Conservation (phyloP, 768 basidiomycete species). For the Lactarius indigo region DNA sequence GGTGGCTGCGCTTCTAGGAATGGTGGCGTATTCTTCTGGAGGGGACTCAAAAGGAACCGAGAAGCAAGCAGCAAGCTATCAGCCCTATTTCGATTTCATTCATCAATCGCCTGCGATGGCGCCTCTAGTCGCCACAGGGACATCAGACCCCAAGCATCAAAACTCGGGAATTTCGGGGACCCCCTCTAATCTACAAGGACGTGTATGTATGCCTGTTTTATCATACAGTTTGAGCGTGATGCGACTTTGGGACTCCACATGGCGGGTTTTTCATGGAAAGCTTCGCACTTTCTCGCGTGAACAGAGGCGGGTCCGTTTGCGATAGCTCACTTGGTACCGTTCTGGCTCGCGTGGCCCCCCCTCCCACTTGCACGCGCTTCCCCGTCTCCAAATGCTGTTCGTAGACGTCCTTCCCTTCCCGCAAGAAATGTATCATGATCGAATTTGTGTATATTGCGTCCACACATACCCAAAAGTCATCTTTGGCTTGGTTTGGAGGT, state of each 20-base stretch:
- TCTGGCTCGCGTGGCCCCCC: too few relatives aligned
- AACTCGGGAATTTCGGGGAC: background rate
- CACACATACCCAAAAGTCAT: too few relatives aligned
- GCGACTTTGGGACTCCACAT: background rate
- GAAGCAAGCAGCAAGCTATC: background rate
- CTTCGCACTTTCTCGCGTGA: background rate
- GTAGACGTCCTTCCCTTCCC: too few relatives aligned
- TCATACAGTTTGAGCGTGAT: background rate
- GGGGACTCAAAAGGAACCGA: background rate
- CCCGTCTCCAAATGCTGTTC: too few relatives aligned
- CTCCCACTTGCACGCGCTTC: too few relatives aligned
- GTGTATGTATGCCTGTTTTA: too few relatives aligned
- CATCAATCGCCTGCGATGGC: background rate
- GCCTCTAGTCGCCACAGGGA: background rate
- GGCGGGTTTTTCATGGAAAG: background rate
- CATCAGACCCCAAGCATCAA: too few relatives aligned
- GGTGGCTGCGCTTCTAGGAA: background rate
- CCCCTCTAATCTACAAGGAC: too few relatives aligned
- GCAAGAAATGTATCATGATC: too few relatives aligned
- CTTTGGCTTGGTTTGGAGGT: too few relatives aligned
- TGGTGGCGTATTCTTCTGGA: background rate
- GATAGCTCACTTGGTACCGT: too few relatives aligned
- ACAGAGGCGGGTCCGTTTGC: background rate
- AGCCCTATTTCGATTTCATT: background rate
- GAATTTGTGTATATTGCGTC: too few relatives aligned